Conservation (phyloP, 1,284 basidiomycete species). For the Ustanciosporium gigantosporum region DNA sequence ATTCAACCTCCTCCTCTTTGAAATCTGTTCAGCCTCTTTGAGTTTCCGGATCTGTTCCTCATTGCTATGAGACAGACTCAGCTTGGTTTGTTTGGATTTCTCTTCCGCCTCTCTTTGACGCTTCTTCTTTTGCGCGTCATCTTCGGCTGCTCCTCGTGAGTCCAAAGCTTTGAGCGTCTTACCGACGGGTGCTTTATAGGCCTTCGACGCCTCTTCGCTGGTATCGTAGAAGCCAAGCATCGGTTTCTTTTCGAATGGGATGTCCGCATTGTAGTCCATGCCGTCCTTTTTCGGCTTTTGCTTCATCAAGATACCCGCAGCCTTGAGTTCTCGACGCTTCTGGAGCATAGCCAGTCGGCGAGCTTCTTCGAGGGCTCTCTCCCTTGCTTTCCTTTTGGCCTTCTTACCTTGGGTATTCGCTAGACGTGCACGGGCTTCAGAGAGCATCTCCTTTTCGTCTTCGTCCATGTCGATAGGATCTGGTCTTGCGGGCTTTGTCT, state of each 20-base stretch:
- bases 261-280: slow-evolving; percentile 99
- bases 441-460: slow-evolving; percentile 99
- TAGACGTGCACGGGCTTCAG: slow-evolving; percentile 93
- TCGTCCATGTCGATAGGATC: slow-evolving; percentile 99
- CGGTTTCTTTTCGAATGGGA: slow-evolving; percentile 96
- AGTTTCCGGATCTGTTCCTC: slow-evolving; percentile 96
- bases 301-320: slow-evolving; percentile 79
- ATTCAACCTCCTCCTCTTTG: slow-evolving; percentile 80
- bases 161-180: slow-evolving; percentile 70
- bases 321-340: slow-evolving; percentile 96
- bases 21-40: slow-evolving; percentile 94
- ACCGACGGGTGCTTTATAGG: slow-evolving; percentile 84
- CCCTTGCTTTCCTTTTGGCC: slow-evolving; percentile 96
- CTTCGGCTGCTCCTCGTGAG: slow-evolving; percentile 71
- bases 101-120: slow-evolving; percentile 65
- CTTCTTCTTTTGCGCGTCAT: slow-evolving; percentile 66
- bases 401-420: slow-evolving; percentile 99
- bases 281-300: slow-evolving; percentile 89
- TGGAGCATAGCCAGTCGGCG: slow-evolving; percentile 90
- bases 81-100: slow-evolving; percentile 79
- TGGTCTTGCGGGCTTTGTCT: slow-evolving; percentile 94
- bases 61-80: slow-evolving; percentile 64
- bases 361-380: slow-evolving; percentile 82
- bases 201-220: slow-evolving; percentile 87
- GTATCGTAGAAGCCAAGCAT: slow-evolving; percentile 97